Percentiles rank a stretch among this genome's conserved stretches.
Evolutionary conservation across 1,284 basidiomycete genomes (phyloP).

Genomic region (Sphagnurus paluster): DNA sequence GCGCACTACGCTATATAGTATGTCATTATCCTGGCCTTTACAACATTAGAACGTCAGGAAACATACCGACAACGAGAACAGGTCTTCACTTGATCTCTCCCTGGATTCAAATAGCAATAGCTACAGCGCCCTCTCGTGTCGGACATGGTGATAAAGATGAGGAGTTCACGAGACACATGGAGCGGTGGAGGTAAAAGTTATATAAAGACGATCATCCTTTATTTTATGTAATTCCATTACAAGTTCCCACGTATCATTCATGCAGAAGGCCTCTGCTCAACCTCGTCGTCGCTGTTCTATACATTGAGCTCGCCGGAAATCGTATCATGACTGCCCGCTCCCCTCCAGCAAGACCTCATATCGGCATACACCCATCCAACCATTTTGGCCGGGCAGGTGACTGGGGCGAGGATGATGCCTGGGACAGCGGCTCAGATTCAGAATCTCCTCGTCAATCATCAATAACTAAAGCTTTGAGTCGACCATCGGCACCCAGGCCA

Average conservation of each 20-base stretch:
- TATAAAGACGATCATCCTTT: too few species aligned
- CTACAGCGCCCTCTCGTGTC: slow-evolving; percentile 25
- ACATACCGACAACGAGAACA: slow-evolving; percentile 31
- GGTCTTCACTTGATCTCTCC: slow-evolving; percentile 28
- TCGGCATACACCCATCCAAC: slow-evolving; percentile 58
- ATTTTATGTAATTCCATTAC: slow-evolving; percentile 4
- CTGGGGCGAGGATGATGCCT: slow-evolving; percentile 86
- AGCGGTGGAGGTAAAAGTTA: too few species aligned
- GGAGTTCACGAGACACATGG: background rate
- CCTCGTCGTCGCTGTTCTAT: slow-evolving; percentile 1
- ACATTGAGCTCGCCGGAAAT: slow-evolving; percentile 9
- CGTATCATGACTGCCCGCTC: slow-evolving; percentile 60
- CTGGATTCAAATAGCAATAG: slow-evolving; percentile 25
- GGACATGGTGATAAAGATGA: slow-evolving; percentile 2
- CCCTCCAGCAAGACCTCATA: slow-evolving; percentile 76
- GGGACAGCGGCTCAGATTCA: slow-evolving; percentile 86
- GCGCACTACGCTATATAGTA: slow-evolving; percentile 6
- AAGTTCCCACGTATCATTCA: slow-evolving; percentile 18
- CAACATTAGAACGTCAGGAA: background rate
- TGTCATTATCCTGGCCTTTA: background rate
- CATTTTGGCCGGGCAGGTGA: slow-evolving; percentile 55
- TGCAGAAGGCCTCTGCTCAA: slow-evolving; percentile 2
- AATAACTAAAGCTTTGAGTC: slow-evolving; percentile 48
- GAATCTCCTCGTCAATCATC: slow-evolving; percentile 62
- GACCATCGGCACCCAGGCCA: slow-evolving; percentile 50